Evolutionary conservation across 805 yeast species (phyloP), one percentile per base, ranked within the genome.

Genomic region (Yueomyces sp.): DNA sequence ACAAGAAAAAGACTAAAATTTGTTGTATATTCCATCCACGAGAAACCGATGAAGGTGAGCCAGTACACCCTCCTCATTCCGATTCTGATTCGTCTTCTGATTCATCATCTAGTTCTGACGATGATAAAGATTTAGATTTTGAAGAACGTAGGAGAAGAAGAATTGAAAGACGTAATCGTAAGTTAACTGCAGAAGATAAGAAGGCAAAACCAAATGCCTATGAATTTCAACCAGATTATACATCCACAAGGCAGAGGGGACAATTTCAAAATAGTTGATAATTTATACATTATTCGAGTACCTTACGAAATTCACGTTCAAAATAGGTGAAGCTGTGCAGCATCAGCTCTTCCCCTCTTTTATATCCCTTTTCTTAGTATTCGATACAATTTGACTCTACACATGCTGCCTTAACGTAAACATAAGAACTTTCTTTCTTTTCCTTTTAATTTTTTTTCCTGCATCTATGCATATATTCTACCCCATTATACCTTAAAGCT

Each of bases 11-110:
- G 58, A 76, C 95, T 9, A 90, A 90, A 62, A 81, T 84, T n/a
- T 85, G 94, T 54, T 84, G 94, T 51, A 84, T 85, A 7, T 84
- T 77, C 68, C 82, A 88, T 68, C 92, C 96, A 45, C 79, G 84
- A 42, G 66, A 69, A 27, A 73, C 70, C 43, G 73, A 72, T 49
- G 80, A 77, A 37, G 83, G 76, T 34, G 68, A 48, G 56, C 66
- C 53, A 57, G 65, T 55, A 9, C 28, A 26, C 27, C 40, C n/a
- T 38, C 11, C 31, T 43, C 45, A 42, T 43, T 43, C 44, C 8
- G 33, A 33, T 28, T 43, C 42, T 44, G 33, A 30, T 30, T 30
- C 33, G 6, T 42, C 44, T 32, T 34, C 45, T 36, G 29, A 36
- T 32, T 38, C 46, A 12, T 59, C 59, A 26, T 66, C 64, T 26